Conservation (phyloP, 1,284 basidiomycete species). For the Xanthoconium separans region DNA sequence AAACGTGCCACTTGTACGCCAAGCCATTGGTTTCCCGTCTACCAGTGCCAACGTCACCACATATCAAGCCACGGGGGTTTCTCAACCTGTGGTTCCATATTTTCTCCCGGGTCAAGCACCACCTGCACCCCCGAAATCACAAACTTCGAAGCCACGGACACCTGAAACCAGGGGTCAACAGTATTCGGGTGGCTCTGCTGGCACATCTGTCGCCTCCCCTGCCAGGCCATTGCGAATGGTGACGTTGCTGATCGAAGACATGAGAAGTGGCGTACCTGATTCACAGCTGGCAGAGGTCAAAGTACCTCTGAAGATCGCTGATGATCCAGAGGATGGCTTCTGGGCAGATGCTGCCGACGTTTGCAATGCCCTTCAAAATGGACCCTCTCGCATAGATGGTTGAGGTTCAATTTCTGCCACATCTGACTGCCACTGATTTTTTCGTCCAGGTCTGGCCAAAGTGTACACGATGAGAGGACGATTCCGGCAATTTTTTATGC, state of each 20-base stretch:
- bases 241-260: constrained; percentile 65
- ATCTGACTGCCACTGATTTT: constrained; percentile 5
- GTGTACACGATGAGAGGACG: constrained; percentile 66
- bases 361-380: constrained; percentile 53
- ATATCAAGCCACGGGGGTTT: constrained; percentile 42
- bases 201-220: constrained; percentile 9
- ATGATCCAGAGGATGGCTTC: constrained; percentile 52
- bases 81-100: constrained; percentile 22
- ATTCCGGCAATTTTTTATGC: constrained; percentile 68
- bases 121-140: constrained; percentile 27
- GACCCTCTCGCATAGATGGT: constrained; percentile 73
- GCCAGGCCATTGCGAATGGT: constrained; percentile 41
- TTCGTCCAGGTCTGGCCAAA: constrained; percentile 58
- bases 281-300: constrained; percentile 63
- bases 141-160: constrained; percentile 26
- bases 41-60: constrained; percentile 35
- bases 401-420: not conserved
- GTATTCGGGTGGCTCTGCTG: constrained; percentile 22
- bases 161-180: constrained; percentile 23
- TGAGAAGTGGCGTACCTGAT: constrained; percentile 50
- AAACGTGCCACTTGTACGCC: constrained; percentile 49
- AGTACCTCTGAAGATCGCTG: constrained; percentile 48
- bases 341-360: constrained; percentile 71
- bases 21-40: constrained; percentile 52
- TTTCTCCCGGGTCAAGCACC: constrained; percentile 57